These are phyloP conservation scores for Blastocystis sp. DNA, from an alignment of 352 stramenopile genomes.

Conservation along the genomic window DNA sequence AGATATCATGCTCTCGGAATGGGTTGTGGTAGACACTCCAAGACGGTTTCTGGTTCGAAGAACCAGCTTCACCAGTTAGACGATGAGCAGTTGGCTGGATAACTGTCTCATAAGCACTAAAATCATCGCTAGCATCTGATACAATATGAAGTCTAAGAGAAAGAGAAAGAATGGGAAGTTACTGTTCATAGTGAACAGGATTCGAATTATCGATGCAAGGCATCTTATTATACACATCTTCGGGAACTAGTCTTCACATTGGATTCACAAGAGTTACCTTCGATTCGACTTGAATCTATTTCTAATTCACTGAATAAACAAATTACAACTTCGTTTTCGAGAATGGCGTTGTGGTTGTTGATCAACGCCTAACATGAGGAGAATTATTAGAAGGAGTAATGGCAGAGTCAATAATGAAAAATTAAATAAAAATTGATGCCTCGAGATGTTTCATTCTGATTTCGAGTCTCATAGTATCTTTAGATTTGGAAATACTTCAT, in stretches of 20 bases:
- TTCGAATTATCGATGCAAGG: neutral
- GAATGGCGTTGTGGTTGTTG: neutral
- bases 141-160: too few species aligned
- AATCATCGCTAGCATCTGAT: neutral
- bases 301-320: neutral
- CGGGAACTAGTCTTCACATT: neutral
- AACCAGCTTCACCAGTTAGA: too few species aligned
- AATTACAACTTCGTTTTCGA: neutral
- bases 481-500: neutral
- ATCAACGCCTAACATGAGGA: neutral
- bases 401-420: neutral
- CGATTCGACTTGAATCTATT: neutral
- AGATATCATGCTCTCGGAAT: conserved; percentile 1
- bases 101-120: neutral
- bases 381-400: neutral
- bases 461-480: neutral
- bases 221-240: neutral
- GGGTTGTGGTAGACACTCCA: conserved; percentile 13
- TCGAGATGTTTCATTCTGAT: too few species aligned
- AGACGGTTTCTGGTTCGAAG: neutral
- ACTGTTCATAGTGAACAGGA: neutral
- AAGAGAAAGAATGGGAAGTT: too few species aligned
- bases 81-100: neutral
- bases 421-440: neutral
- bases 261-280: neutral